phyloP scores from a whole-genome alignment of 148 eudicot species.

The Silene uniflora region DNA sequence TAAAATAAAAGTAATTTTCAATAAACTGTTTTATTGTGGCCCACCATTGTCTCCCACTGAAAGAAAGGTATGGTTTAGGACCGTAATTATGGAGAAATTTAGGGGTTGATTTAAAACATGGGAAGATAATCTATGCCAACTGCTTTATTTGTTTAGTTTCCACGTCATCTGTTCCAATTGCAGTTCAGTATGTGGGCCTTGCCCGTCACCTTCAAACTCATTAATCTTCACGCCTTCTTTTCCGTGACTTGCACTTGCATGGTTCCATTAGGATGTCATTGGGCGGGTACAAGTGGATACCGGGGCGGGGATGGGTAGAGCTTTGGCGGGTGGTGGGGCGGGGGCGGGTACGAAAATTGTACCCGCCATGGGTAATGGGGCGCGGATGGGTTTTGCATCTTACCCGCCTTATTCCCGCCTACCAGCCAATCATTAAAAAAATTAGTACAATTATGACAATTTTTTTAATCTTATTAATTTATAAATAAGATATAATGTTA shows the following conservation, averaged over 20 bases:
- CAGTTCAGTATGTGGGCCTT: neutral
- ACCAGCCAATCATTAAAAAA: no score
- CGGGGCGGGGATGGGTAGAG: no score
- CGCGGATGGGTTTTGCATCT: no score
- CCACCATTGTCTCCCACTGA: constrained; percentile 20
- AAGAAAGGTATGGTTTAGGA: neutral
- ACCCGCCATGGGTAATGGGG: no score
- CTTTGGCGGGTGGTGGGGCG: no score
- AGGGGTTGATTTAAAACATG: neutral
- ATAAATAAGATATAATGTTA: no score
- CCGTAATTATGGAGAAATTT: constrained; percentile 17
- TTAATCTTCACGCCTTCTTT: neutral
- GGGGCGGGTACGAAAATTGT: no score
- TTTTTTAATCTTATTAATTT: no score
- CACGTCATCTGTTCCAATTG: constrained; percentile 22
- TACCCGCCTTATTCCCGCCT: no score
- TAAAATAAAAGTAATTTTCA: neutral
- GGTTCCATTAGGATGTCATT: no score
- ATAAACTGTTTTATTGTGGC: neutral
- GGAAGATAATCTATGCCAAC: constrained; percentile 10
- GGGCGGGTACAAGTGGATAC: no score
- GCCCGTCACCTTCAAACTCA: neutral
- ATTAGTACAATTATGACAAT: no score
- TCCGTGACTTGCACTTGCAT: neutral
- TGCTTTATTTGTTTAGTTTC: constrained; percentile 14